Evolutionary conservation across 805 yeast species (phyloP).

Genomic region (Saccharomyces paradoxus): DNA sequence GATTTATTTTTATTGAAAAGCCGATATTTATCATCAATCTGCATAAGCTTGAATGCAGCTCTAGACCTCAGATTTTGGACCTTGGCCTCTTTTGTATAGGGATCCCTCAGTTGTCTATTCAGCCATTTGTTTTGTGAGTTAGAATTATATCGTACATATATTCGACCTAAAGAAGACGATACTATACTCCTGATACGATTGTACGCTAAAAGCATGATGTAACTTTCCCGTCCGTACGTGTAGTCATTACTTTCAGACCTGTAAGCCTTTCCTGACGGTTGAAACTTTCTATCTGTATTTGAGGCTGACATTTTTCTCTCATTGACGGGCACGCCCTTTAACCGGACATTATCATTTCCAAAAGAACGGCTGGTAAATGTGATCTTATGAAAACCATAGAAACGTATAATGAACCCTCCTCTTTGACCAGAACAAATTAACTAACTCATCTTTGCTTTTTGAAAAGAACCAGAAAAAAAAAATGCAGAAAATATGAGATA

Average conservation of each 20-base stretch:
- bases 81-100: slow-evolving; percentile 59
- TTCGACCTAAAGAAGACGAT: background rate
- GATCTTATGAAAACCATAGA: background rate
- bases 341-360: background rate
- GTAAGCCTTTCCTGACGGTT: background rate
- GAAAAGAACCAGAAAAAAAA: too few relatives aligned
- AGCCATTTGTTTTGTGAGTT: slow-evolving; percentile 68
- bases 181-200: background rate
- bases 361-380: background rate
- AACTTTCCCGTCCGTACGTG: background rate
- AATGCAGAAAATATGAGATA: background rate
- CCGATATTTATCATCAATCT: slow-evolving; percentile 57
- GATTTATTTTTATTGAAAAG: slow-evolving; percentile 39
- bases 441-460: background rate
- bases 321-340: background rate
- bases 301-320: background rate
- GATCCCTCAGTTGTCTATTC: slow-evolving; percentile 58
- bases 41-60: slow-evolving; percentile 83
- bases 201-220: background rate
- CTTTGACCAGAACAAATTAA: background rate
- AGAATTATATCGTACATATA: slow-evolving; percentile 24
- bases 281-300: background rate
- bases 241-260: background rate
- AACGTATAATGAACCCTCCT: background rate
- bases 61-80: slow-evolving; percentile 59